These are phyloP conservation scores for Aspergillus ochraceus DNA, from an alignment of 2,329 filamentous ascomycete genomes.

Conservation along the genomic window DNA sequence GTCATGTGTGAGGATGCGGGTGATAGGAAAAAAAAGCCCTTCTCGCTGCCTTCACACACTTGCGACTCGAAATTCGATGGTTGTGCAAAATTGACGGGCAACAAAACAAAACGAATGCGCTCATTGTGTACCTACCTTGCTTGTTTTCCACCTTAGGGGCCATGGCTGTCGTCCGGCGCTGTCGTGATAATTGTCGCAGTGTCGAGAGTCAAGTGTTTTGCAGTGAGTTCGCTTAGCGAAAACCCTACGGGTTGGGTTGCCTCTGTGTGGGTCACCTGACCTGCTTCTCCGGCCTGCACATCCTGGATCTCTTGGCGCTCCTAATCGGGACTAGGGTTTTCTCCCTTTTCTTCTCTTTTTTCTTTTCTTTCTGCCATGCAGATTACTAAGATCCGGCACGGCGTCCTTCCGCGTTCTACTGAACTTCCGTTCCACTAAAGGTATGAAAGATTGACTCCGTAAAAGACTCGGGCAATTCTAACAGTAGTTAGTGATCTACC, in stretches of 20 bases:
- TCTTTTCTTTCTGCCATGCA: not conserved
- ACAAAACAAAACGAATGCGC: conserved; percentile 10
- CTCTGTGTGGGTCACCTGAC: conserved; percentile 42
- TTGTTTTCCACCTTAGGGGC: conserved; percentile 48
- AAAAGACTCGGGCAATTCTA: too few species aligned
- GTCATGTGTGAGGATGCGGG: not conserved
- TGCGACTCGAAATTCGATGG: conserved; percentile 19
- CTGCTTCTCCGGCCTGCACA: conserved; percentile 11
- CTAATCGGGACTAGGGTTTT: conserved; percentile 2
- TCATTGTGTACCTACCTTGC: conserved; percentile 42
- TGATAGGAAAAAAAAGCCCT: not conserved
- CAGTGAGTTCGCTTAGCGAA: conserved; percentile 42
- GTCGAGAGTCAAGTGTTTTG: conserved; percentile 41
- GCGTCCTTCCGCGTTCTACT: too few species aligned
- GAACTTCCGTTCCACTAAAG: too few species aligned
- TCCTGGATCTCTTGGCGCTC: conserved; percentile 10
- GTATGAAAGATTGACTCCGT: too few species aligned
- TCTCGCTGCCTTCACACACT: conserved; percentile 13
- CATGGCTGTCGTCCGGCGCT: conserved; percentile 49
- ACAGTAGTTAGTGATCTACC: too few species aligned
- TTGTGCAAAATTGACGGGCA: conserved; percentile 38
- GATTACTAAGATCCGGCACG: too few species aligned
- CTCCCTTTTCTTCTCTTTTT: not conserved
- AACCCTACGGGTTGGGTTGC: conserved; percentile 31
- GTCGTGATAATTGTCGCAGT: conserved; percentile 46